A percentile compares a stretch with the other conserved stretches of the same genome.
Conservation (phyloP, 2,329 filamentous ascomycete species). For the Clarireedia paspali region DNA sequence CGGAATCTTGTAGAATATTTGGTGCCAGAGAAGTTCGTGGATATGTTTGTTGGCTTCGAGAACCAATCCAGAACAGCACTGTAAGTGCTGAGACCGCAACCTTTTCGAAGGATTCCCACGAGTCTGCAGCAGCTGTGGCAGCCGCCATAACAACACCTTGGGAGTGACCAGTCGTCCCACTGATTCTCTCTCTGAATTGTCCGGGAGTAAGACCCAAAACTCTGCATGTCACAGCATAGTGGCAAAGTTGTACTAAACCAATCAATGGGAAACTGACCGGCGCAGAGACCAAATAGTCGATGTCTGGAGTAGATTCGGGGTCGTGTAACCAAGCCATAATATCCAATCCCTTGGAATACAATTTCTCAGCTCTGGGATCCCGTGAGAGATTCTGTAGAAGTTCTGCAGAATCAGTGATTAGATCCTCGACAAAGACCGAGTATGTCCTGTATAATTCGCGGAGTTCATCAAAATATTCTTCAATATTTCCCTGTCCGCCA, state of each 20-base stretch:
- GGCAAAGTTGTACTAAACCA: conserved; percentile 88
- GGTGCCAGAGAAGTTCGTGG: conserved; percentile 90
- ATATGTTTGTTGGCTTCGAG: conserved; percentile 94
- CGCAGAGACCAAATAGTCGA: conserved; percentile 88
- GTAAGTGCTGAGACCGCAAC: conserved; percentile 74
- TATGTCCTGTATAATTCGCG: conserved; percentile 88
- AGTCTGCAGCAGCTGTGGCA: conserved; percentile 80
- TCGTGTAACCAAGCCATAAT: conserved; percentile 89
- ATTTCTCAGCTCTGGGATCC: conserved; percentile 82
- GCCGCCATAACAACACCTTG: conserved; percentile 93
- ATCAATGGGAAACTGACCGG: conserved; percentile 95
- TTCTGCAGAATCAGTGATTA: conserved; percentile 74
- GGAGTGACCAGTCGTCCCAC: conserved; percentile 89
- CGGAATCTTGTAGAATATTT: conserved; percentile 82
- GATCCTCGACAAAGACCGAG: conserved; percentile 79
- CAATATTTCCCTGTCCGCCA: conserved; percentile 95
- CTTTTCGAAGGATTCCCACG: conserved; percentile 86
- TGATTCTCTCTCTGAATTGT: conserved; percentile 74
- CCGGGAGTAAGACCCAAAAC: conserved; percentile 85
- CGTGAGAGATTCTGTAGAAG: conserved; percentile 79
- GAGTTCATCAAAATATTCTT: conserved; percentile 98
- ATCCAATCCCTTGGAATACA: conserved; percentile 95
- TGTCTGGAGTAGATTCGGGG: conserved; percentile 81
- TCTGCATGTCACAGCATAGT: conserved; percentile 92
- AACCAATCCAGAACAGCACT: conserved; percentile 97